phyloP scores from a whole-genome alignment of 371 early-diverging fungal species.

The Gilbertella persicaria region DNA sequence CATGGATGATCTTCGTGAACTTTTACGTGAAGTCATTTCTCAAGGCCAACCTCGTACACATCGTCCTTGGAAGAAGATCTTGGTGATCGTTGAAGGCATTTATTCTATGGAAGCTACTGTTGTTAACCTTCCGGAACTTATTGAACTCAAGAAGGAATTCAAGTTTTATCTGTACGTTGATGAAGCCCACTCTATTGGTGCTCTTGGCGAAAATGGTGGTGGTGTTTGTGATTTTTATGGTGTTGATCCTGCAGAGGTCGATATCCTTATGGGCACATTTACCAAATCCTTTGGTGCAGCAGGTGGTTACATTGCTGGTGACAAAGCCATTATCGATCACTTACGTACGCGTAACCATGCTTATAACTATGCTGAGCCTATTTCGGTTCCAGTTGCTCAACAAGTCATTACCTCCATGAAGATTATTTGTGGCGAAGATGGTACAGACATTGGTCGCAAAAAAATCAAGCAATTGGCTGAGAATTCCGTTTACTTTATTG shows the following conservation, averaged over 20 bases:
- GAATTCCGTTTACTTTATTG: constrained; percentile 89
- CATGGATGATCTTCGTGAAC: constrained; percentile 78
- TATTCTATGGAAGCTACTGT: constrained; percentile 99
- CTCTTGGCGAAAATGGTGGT: constrained; percentile 91
- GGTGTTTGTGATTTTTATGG: constrained; percentile 97
- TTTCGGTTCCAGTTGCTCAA: constrained; percentile 87
- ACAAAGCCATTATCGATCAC: constrained; percentile 74
- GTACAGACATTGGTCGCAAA: constrained; percentile 78
- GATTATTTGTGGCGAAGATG: constrained; percentile 69
- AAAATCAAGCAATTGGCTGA: constrained; percentile 83
- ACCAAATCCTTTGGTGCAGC: constrained; percentile 99
- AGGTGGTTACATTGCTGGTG: constrained; percentile 96
- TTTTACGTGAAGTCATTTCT: constrained; percentile 91
- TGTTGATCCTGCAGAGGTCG: constrained; percentile 90
- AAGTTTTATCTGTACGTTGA: constrained; percentile 99
- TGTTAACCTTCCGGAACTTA: constrained; percentile 86
- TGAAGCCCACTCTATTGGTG: constrained; percentile 99
- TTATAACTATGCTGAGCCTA: constrained; percentile 92
- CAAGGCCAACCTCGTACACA: constrained; percentile 99
- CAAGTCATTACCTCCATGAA: constrained; percentile 92
- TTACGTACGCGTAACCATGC: constrained; percentile 85
- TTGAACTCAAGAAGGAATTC: constrained; percentile 94
- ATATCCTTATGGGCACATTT: constrained; percentile 99
- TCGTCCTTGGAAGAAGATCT: constrained; percentile 98
- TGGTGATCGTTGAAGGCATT: constrained; percentile 98